phyloP scores from a whole-genome alignment of 1,284 basidiomycete genomes.

The Ustilago tritici region DNA sequence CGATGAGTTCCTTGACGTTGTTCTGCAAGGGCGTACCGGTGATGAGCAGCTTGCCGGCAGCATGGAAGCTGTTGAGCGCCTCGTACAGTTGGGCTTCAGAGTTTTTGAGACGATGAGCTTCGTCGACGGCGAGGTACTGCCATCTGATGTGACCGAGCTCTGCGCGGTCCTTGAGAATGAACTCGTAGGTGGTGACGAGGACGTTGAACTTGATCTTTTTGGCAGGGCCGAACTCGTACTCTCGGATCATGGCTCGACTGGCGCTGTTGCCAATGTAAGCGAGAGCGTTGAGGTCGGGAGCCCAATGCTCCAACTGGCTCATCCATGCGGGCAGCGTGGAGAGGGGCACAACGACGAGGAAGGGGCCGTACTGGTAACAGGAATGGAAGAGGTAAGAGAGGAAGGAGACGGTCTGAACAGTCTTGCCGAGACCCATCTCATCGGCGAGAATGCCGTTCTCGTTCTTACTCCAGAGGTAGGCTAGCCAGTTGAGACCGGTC shows the following conservation, averaged over 20 bases:
- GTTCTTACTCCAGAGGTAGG: conserved; percentile 92
- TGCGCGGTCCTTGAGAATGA: conserved; percentile 97
- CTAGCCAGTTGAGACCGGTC: conserved; percentile 97
- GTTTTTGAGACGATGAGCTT: conserved; percentile 98
- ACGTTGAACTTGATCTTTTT: conserved; percentile 91
- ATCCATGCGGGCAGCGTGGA: conserved; percentile 99
- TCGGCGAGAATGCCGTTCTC: conserved; percentile 98
- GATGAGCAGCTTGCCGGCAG: conserved; percentile 92
- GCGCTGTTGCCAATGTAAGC: conserved; percentile 95
- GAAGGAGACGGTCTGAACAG: conserved; percentile 96
- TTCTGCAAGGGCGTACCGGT: conserved; percentile 99
- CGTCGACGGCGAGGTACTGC: conserved; percentile 99
- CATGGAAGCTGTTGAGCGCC: conserved; percentile 87
- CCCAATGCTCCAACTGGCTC: conserved; percentile 97
- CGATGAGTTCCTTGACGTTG: conserved; percentile 96
- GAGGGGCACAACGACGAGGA: conserved; percentile 95
- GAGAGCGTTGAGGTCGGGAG: conserved; percentile 84
- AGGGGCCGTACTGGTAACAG: conserved; percentile 92
- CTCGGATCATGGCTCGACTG: conserved; percentile 81
- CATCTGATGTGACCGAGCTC: conserved; percentile 92
- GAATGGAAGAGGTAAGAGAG: conserved; percentile 94
- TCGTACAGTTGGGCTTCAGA: conserved; percentile 97
- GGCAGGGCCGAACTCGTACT: conserved; percentile 87
- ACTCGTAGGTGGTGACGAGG: conserved; percentile 96
- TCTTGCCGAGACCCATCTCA: conserved; percentile 99